Base-by-base conservation (phyloP, 805 yeast genomes). In the Isabelozyma pseudorhagii region DNA sequence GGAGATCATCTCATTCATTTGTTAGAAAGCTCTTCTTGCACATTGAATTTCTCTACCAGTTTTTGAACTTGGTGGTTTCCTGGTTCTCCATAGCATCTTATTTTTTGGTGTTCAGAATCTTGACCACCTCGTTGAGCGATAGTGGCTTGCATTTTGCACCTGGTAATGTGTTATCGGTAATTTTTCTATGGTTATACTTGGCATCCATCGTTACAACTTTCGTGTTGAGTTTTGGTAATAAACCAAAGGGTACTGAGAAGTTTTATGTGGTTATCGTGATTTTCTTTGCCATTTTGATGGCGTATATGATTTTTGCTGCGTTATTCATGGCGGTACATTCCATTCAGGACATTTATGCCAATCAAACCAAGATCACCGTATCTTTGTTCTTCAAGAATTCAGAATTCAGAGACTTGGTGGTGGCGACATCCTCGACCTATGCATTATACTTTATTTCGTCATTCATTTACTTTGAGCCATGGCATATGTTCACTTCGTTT, bases 61-160 rank as follows among this genome's bases (percentile, higher is more conserved):
- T 80, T 48, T 61, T 81, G 51, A 77, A 71, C 52, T 76, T 82
- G 63, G 58, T 81, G 49, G 72, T 83, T 42, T 78, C 85, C 2
- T 83, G 88, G 88, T 82, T 83, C 58, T 75, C 83, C 13, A 71
- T 83, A 44, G 85, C 85, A 4, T 72, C 82, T n/a, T 83, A 80
- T 62, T 83, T 80, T 54, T 69, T 83, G 53, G 85, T 85, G 10
- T 83, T 83, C 60, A 74, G 86, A 14, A 81, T 83, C 44, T 79
- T 83, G 64, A 80, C 85, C 42, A 82, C 84, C 3, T 75, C 81
- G 14, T 64, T 73, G 38, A 67, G 72, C 8, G 72, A 70, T 46
- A 44, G 65, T 1, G 69, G 53, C 29, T 53, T 77, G 65, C 44
- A 64, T 58, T 61, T 74, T 66, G 72, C 77, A 8, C 79, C 79